Evolutionary conservation across 768 basidiomycete species (phyloP), one percentile per base, ranked within the genome.

Genomic region (Hypholoma sublateritium): DNA sequence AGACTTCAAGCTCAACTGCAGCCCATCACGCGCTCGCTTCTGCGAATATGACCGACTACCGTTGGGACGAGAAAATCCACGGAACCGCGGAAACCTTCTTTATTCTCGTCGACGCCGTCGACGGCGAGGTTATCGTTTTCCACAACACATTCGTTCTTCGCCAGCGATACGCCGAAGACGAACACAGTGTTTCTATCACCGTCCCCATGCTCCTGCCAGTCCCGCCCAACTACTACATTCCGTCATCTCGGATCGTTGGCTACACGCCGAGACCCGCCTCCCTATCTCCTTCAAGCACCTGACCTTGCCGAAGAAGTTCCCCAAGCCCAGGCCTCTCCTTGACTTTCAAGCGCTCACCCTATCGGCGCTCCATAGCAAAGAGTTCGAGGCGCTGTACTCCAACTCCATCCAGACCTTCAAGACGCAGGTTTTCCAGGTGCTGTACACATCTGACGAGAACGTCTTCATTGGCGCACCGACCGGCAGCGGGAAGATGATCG

Each of bases 171-270:
- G 90, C 92, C 1, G 91, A 92, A 63, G 91, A 93, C 58, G 95
- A 98, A 63, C 97, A 98, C 73, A 94, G 86, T 61, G 85, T 99
- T 48, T 95, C 95, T 0, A 82, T 99, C 60, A 97, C 93, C 0
- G 93, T 98, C 1, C 94, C 95, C 0, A 96, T 99, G 85, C 93
- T 89, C 65, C 95, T 98, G 66, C 96, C 97, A 0, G 89, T 97
- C 13, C 96, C 97, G 17, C 97, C 97, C 1, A 98, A 98, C 70
- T 98, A 98, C 77, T 98, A 93, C 71, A 94, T 99, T 93, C 92
- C 6, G 77, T 98, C 55, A 83, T 96, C 58, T 96, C 95, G 3
- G 96, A 99, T 68, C 84, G 93, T 32, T 99, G 97, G 96, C 66
- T 98, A 35, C 95, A 98, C 62, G 84, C 95, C 1, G 95, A 98